Evolutionary conservation across 306 rosid genomes (phyloP), one percentile per base, ranked within the genome.

Genomic region (Crotalaria pallida): DNA sequence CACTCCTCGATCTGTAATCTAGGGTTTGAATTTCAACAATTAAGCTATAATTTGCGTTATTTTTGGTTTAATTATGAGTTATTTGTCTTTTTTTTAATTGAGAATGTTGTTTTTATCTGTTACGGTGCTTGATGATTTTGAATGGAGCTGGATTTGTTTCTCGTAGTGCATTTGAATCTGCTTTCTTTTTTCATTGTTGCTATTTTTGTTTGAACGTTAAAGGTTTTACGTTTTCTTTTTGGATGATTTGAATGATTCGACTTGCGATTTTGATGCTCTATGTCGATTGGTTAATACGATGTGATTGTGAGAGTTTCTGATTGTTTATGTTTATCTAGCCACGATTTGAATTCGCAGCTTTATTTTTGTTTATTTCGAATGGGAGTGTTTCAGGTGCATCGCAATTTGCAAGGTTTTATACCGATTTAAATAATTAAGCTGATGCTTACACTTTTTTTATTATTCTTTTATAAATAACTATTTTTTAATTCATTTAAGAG

Each of bases 1-100:
- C 52, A 31, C 55, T 29, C 11, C 59, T 80, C 74, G 91, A 84
- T 83, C 88, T 86, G 82, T 36, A 51, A 62, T 60, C 73, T 86
- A 86, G 91, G 91, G 89, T 80, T 80, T 73, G 17, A 59, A 56
- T 70, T 58, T 16, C 23, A 2, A 49, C 8, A 27, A 3, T 45
- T 23, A 22, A 57, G 64, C 53, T 1, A 0, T 1, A 41, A 7
- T 76, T 70, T 33, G 10, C 43, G 22, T 62, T 15, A 51, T 62
- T 48, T 51, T 75, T n/a, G n/a, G n/a, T 7, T 50, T 58, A 57
- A 40, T 77, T 40, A 2, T 4, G 56, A 34, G 13, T 24, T 24
- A 47, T 40, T 73, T 63, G 57, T 26, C 27, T 2, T 2, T 36
- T 2, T 36, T 23, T 53, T 12, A 1, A 26, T 44, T 33, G 24